These are phyloP conservation scores for Eucalyptus urophylla DNA, from an alignment of 345 rosid genomes.

Conservation along the genomic window DNA sequence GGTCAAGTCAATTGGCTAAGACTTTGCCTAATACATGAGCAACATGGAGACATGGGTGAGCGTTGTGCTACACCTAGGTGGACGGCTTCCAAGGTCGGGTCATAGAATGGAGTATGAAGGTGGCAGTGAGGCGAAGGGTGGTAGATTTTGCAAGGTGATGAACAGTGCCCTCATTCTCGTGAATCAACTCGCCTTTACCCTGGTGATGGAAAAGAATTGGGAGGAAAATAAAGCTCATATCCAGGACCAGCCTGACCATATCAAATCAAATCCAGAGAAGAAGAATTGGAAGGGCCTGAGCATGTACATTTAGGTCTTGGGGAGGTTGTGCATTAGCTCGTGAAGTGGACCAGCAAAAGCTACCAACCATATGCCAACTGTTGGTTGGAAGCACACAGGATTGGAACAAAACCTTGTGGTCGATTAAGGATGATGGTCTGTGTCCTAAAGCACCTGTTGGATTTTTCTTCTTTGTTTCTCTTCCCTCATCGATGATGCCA, in stretches of 20 bases:
- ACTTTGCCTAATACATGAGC: not conserved
- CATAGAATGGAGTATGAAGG: not conserved
- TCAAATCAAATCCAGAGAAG: not conserved
- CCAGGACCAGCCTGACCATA: not conserved
- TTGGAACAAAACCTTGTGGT: not conserved
- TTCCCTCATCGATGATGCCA: not conserved
- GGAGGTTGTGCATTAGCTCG: not conserved
- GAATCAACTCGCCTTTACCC: not conserved
- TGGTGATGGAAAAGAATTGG: not conserved
- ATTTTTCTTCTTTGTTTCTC: not conserved
- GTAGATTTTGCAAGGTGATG: not conserved
- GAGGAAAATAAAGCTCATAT: not conserved
- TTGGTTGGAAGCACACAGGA: not conserved
- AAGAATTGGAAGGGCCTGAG: not conserved
- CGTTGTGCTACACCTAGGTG: not conserved
- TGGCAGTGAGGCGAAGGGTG: not conserved
- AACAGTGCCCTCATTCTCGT: not conserved
- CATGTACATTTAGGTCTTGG: not conserved
- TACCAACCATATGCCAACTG: not conserved
- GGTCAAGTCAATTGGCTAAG: not conserved
- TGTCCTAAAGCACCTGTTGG: not conserved
- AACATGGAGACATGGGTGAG: not conserved
- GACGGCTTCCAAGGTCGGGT: not conserved
- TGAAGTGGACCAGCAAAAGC: not conserved
- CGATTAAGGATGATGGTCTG: not conserved